Percentiles rank a stretch among this genome's conserved stretches.
These are phyloP conservation scores for Phytophthora macrochlamydospora DNA, from an alignment of 352 stramenopile species.

Conservation along the genomic window DNA sequence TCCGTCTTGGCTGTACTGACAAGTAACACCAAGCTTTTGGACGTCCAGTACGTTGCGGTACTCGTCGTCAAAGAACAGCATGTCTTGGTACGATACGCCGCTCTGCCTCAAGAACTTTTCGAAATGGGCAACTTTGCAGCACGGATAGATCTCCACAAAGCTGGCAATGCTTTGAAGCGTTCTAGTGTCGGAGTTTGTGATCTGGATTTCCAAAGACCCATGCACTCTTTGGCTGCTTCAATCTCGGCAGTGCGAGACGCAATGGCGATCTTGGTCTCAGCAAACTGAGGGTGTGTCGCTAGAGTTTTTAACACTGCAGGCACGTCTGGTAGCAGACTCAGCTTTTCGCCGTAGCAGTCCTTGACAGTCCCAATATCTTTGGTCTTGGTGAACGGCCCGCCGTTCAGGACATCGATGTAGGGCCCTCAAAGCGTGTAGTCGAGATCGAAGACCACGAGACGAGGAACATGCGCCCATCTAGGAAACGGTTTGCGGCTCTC, in stretches of 20 bases:
- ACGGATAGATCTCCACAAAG: slow-evolving; percentile 79
- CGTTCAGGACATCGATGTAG: slow-evolving; percentile 80
- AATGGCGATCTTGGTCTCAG: slow-evolving; percentile 51
- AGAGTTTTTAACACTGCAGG: slow-evolving; percentile 64
- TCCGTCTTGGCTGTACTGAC: slow-evolving; percentile 72
- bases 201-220: slow-evolving; percentile 58
- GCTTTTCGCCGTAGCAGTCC: slow-evolving; percentile 61
- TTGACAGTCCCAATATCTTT: slow-evolving; percentile 52
- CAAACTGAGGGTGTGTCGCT: slow-evolving; percentile 53
- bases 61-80: slow-evolving; percentile 98
- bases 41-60: slow-evolving; percentile 79
- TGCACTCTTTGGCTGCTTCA: slow-evolving; percentile 69
- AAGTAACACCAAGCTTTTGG: slow-evolving; percentile 71
- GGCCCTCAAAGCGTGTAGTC: slow-evolving; percentile 74
- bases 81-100: slow-evolving; percentile 90
- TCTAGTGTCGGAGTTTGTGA: slow-evolving; percentile 26
- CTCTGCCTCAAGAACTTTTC: slow-evolving; percentile 84
- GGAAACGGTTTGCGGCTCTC: slow-evolving; percentile 5
- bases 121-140: slow-evolving; percentile 91
- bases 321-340: slow-evolving; percentile 72
- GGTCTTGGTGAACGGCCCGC: slow-evolving; percentile 66
- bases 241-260: slow-evolving; percentile 68
- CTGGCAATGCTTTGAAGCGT: slow-evolving; percentile 56
- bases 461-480: slow-evolving; percentile 52
- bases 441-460: slow-evolving; percentile 68